Evolutionary conservation across 148 eudicot genomes (phyloP), one percentile per base, ranked within the genome.

Genomic region (Suaeda aralocaspica): DNA sequence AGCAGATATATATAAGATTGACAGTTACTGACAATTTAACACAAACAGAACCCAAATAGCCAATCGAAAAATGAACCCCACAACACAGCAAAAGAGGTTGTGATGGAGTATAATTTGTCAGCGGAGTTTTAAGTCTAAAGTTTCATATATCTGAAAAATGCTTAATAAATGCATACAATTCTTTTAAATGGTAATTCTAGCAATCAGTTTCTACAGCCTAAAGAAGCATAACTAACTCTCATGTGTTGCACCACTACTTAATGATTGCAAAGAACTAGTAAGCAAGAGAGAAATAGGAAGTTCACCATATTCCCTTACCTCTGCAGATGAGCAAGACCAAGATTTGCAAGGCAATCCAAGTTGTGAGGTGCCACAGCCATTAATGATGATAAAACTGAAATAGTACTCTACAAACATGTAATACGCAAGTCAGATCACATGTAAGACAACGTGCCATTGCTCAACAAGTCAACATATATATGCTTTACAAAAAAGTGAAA

Each of bases 291-390:
- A 48, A 21, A 28, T 14, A 48, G 28, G 48, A 21, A 39, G 9
- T 49, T 29, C 18, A 28, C 30, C 34, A 31, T 56, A 29, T 26
- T 50, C 10, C 52, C 77, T 74, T 81, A 95, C 99, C 97, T 86
- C 73, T 89, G 97, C 73, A 95, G 81, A 82, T 89, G 80, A 77
- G 99, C 96, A 73, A 95, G 83, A 71, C 99, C 99, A 61, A 95
- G 90, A 74, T 91, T 95, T 70, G 89, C 97, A 73, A 94, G 86
- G 84, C 96, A 92, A 82, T 94, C 97, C 88, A 94, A 75, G 79
- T 91, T 85, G 78, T 86, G 86, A 7, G 99, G 97, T 52, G 77
- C 84, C 81, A 83, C 58, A 64, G 79, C 72, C 59, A 82, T 84
- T 74, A 94, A 85, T 65, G 90, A 79, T 44, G 92, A 86, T 77